Conservation (phyloP, 345 rosid genomes). For the Stellera chamaejasme region DNA sequence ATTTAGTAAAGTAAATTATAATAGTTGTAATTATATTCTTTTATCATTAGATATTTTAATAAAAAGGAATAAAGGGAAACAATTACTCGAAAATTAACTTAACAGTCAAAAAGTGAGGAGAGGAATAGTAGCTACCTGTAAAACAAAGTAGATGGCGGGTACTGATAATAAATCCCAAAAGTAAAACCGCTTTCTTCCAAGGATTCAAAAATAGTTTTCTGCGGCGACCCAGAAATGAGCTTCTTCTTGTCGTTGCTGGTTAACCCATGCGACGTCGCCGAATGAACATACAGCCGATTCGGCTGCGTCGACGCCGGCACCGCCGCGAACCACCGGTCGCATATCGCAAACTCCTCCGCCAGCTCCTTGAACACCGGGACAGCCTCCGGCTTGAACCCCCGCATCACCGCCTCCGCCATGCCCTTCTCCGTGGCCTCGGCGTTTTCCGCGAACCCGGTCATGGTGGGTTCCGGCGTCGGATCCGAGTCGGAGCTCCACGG, state of each 20-base stretch:
- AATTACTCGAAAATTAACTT: neutral
- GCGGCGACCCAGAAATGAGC: conserved; percentile 48
- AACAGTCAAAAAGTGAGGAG: neutral
- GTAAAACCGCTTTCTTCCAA: conserved; percentile 41
- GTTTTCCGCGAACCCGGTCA: conserved; percentile 67
- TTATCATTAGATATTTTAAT: too few species aligned
- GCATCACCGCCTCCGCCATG: conserved; percentile 51
- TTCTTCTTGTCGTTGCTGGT: conserved; percentile 31
- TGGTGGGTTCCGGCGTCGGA: conserved; percentile 18
- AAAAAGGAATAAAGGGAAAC: neutral
- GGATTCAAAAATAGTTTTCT: conserved; percentile 56
- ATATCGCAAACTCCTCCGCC: conserved; percentile 24
- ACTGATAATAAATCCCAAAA: conserved; percentile 51
- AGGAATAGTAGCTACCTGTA: conserved; percentile 30
- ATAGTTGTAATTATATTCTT: too few species aligned
- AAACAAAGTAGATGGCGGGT: conserved; percentile 44
- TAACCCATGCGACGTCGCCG: conserved; percentile 62
- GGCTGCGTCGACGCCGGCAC: conserved; percentile 59
- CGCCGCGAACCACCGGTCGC: conserved; percentile 60
- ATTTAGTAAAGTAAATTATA: too few species aligned
- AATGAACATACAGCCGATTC: conserved; percentile 43
- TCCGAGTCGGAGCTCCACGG: conserved; percentile 24
- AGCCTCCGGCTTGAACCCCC: conserved; percentile 32
- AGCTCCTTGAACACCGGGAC: conserved; percentile 33
- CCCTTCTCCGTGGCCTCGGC: conserved; percentile 38